A percentile compares a stretch with the other conserved stretches of the same genome.
phyloP scores from a whole-genome alignment of 306 rosid species.

The Mimosa pudica region DNA sequence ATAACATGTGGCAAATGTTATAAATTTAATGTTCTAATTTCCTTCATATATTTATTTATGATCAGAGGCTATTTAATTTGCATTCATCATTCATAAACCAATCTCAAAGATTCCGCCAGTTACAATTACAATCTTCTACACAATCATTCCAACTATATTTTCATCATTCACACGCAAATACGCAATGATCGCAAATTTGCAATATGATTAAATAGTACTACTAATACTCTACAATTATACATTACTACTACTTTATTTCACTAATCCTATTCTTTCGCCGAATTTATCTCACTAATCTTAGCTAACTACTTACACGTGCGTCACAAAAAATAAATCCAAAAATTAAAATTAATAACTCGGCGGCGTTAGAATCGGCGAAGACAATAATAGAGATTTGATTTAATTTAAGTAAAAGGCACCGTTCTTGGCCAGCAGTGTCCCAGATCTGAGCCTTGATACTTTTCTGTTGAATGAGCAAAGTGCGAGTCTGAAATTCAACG shows the following conservation, averaged over 20 bases:
- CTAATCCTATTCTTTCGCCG: background rate
- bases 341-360: background rate
- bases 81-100: background rate
- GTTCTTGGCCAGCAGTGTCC: constrained; percentile 99
- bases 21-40: too few relatives aligned
- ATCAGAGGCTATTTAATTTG: background rate
- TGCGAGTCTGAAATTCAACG: constrained; percentile 94
- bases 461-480: constrained; percentile 84
- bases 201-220: too few relatives aligned
- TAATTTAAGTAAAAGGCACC: constrained; percentile 43
- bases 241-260: background rate
- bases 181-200: background rate
- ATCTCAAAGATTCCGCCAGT: background rate
- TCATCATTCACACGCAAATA: background rate
- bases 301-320: background rate
- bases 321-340: background rate
- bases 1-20: too few relatives aligned
- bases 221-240: too few relatives aligned
- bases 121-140: background rate
- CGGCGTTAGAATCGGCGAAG: background rate
- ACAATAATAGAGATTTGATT: background rate
- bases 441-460: constrained; percentile 99
- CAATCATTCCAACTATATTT: background rate
- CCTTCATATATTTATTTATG: too few relatives aligned
- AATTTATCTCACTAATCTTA: background rate